Base-by-base conservation (phyloP, 495 filamentous ascomycete genomes). In the Penicillium psychrofluorescens region DNA sequence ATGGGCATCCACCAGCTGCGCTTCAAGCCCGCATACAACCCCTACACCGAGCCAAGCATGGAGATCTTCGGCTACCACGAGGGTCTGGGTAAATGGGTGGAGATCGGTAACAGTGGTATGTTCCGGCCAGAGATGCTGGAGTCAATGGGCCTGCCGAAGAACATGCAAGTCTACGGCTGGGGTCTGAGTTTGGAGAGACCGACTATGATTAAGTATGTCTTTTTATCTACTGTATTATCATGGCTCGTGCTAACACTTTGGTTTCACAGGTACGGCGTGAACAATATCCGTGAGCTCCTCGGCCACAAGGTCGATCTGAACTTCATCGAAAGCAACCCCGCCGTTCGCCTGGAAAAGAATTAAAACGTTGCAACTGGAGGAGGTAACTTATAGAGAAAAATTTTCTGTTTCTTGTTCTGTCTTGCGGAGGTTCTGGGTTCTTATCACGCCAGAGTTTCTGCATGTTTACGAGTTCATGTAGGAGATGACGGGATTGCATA, bases 1-100 rank as follows among this genome's bases (percentile, higher is more conserved):
- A 95, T 98, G 86, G 91, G 91, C 45, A 83, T 98, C 41, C 77
- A 87, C 42, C 75, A 85, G 47, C 71, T 96, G 46, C 80, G 85
- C 46, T 96, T 94, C 81, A 96, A 96, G 73, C 90, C 90, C 1
- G 90, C 90, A n/a, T 97, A 98, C 64, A 94, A 96, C 64, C 87
- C 88, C 1, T 94, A 98, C 72, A 97, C 92, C n/a, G 92, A 98
- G 65, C 92, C 92, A 8, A 85, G 80, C 61, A 90, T 96, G 87
- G 90, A 96, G 65, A 92, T 96, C 51, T 96, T 95, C 69, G 86
- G 85, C 11, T 94, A 84, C 66, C 90, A 96, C 67, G 80, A 84
- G 45, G 92, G 92, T 8, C 75, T 98, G 34, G 79, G 78, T 45
- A 95, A 94, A 70, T 86, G 88, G 75, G 85, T 95, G 13, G 90